These are phyloP conservation scores for Hypoxylon fuscum DNA, from an alignment of 495 filamentous ascomycete species.

Conservation along the genomic window DNA sequence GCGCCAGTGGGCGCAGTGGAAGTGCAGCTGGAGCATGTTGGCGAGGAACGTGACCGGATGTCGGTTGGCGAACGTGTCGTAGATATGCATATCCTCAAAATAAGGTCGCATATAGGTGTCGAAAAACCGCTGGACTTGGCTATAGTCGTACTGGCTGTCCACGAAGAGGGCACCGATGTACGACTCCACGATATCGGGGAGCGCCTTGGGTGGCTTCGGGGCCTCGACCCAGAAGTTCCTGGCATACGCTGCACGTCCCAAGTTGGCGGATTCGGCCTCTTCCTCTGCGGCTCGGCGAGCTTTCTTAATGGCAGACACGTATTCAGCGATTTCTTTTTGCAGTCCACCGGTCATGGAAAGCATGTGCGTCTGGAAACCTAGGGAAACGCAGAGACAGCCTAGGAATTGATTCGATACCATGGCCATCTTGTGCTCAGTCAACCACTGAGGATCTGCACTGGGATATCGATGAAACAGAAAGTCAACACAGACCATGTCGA, in stretches of 20 bases:
- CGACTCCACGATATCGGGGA: constrained; percentile 89
- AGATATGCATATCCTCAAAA: constrained; percentile 88
- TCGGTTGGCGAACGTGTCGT: constrained; percentile 87
- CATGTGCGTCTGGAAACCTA: constrained; percentile 81
- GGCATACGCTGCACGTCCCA: constrained; percentile 56
- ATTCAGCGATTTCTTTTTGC: constrained; percentile 71
- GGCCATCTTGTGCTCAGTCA: constrained; percentile 99
- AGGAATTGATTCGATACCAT: constrained; percentile 99
- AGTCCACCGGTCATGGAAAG: constrained; percentile 66
- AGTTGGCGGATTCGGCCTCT: constrained; percentile 43
- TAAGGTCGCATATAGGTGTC: constrained; percentile 72
- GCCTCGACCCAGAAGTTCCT: constrained; percentile 81
- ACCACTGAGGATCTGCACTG: constrained; percentile 89
- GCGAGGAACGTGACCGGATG: constrained; percentile 72
- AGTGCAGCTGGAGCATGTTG: constrained; percentile 53
- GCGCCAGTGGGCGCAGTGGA: constrained; percentile 61
- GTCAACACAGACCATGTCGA: constrained; percentile 88
- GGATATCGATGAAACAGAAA: constrained; percentile 81
- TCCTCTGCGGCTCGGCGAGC: constrained; percentile 59
- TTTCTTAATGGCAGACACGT: constrained; percentile 71
- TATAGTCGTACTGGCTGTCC: constrained; percentile 84
- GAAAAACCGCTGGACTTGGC: constrained; percentile 80
- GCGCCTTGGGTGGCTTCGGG: constrained; percentile 80
- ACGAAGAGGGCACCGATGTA: constrained; percentile 93
- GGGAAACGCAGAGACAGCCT: constrained; percentile 77